Evolutionary conservation across 208 protist species (phyloP), one percentile per base, ranked within the genome.

Genomic region (Zelonia costaricensis): DNA sequence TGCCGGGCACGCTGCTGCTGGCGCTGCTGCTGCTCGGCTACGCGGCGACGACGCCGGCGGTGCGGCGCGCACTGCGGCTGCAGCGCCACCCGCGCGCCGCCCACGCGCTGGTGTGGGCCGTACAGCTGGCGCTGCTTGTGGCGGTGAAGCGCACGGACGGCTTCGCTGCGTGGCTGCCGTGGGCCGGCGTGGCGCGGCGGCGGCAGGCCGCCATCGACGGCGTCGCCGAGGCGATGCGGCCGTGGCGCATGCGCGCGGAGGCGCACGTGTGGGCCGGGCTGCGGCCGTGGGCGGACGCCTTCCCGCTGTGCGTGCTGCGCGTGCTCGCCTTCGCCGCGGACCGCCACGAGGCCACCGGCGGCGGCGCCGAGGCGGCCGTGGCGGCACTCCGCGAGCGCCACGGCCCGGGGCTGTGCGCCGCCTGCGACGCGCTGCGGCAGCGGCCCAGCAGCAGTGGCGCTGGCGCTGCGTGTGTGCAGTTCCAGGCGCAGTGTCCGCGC

Each of bases 401-500:
- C 33, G 7, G 33, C 4, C 33, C 33, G 33, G 33, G 33, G 33
- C 33, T 4, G 33, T 38, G 33, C 33, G 10, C 7, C 4, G 33
- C 4, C 7, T 38, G 33, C 10, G 33, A 38, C 10, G 33, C 33
- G 33, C 33, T 38, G 33, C 33, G 10, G 33, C n/a, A n/a, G n/a
- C n/a, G n/a, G n/a, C n/a, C 33, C 7, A 38, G 33, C 7, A 38
- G 33, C 33, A n/a, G n/a, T n/a, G n/a, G n/a, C n/a, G n/a, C n/a
- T n/a, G n/a, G n/a, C n/a, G n/a, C n/a, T n/a, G n/a, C n/a, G n/a
- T n/a, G n/a, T n/a, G n/a, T n/a, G n/a, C n/a, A 60, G 54, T 74
- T 69, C 53, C 78, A 51, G 58, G 73, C 66, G 30, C 70, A 74
- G 56, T 83, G 46, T 47, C 51, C 82, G 22, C 61, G 74, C 6